Conservation (phyloP, 1,139 yeast genomes). For the Yamadazyma diddensiae region DNA sequence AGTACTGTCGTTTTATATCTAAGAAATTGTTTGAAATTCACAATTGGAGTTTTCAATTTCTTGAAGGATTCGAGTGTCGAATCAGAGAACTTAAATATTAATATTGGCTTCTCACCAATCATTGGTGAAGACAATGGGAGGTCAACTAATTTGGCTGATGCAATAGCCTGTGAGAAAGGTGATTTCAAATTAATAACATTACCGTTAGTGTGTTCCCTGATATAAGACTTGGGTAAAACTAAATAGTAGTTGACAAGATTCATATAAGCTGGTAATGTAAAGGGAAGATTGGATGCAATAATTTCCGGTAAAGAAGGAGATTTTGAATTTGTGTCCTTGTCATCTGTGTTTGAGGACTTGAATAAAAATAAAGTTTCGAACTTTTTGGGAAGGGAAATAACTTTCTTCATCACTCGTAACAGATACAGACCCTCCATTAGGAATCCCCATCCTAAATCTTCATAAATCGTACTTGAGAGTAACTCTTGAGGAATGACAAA, state of each 20-base stretch:
- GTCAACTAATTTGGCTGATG: conserved; percentile 18
- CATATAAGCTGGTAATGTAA: conserved; percentile 29
- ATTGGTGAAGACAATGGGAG: neutral
- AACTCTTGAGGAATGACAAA: conserved; percentile 23
- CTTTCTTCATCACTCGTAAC: conserved; percentile 8
- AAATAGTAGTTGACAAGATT: conserved; percentile 30
- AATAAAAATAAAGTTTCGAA: conserved; percentile 33
- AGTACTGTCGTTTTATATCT: conserved; percentile 14
- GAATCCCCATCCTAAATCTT: conserved; percentile 20
- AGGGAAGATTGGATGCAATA: conserved; percentile 26
- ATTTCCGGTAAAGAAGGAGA: conserved; percentile 10
- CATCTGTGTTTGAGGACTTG: conserved; percentile 23
- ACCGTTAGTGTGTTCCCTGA: conserved; percentile 7
- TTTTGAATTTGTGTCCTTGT: neutral
- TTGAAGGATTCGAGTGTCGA: conserved; percentile 6
- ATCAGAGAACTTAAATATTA: conserved; percentile 30
- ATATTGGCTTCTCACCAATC: conserved; percentile 20
- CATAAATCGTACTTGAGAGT: conserved; percentile 18
- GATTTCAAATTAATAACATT: conserved; percentile 11
- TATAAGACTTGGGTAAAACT: conserved; percentile 25
- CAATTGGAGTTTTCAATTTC: conserved; percentile 16
- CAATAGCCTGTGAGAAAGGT: conserved; percentile 19
- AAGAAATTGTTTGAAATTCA: conserved; percentile 23
- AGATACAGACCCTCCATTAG: conserved; percentile 15
- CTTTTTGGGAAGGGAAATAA: conserved; percentile 21